Evolutionary conservation across 1,284 basidiomycete genomes (phyloP).

Genomic region (Cutaneotrichosporon mucoides): DNA sequence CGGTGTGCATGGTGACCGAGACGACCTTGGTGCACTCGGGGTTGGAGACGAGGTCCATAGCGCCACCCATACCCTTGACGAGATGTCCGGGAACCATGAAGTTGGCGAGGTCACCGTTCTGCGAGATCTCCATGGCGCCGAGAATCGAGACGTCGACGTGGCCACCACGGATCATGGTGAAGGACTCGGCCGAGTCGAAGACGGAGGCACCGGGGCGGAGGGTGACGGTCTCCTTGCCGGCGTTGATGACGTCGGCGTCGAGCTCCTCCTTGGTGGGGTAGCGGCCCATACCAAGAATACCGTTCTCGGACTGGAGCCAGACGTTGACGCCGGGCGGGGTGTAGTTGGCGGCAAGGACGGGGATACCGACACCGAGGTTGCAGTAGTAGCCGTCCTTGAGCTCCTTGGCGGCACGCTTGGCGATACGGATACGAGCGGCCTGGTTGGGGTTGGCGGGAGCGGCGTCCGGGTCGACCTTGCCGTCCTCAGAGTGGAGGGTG

Average conservation of each 20-base stretch:
- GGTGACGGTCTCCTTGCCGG: slow-evolving; percentile 93
- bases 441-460: slow-evolving; percentile 15
- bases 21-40: slow-evolving; percentile 69
- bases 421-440: slow-evolving; percentile 65
- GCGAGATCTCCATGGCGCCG: slow-evolving; percentile 87
- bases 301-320: slow-evolving; percentile 93
- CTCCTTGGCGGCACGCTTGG: slow-evolving; percentile 75
- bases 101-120: slow-evolving; percentile 87
- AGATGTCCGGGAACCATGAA: slow-evolving; percentile 96
- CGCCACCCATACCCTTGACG: slow-evolving; percentile 87
- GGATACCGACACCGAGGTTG: slow-evolving; percentile 76
- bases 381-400: slow-evolving; percentile 82
- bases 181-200: slow-evolving; percentile 62
- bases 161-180: slow-evolving; percentile 94
- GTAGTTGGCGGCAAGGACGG: slow-evolving; percentile 85
- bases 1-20: slow-evolving; percentile 53
- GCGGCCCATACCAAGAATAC: slow-evolving; percentile 90
- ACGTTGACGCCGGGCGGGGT: slow-evolving; percentile 73
- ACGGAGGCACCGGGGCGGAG: slow-evolving; percentile 85
- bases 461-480: slow-evolving; percentile 17
- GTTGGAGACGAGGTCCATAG: slow-evolving; percentile 93
- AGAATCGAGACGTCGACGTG: slow-evolving; percentile 92
- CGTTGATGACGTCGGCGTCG: slow-evolving; percentile 93
- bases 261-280: slow-evolving; percentile 81
- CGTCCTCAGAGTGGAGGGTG: slow-evolving; percentile 50